Evolutionary conservation across 2,329 filamentous ascomycete species (phyloP).

Genomic region (Aquanectria penicillioides): DNA sequence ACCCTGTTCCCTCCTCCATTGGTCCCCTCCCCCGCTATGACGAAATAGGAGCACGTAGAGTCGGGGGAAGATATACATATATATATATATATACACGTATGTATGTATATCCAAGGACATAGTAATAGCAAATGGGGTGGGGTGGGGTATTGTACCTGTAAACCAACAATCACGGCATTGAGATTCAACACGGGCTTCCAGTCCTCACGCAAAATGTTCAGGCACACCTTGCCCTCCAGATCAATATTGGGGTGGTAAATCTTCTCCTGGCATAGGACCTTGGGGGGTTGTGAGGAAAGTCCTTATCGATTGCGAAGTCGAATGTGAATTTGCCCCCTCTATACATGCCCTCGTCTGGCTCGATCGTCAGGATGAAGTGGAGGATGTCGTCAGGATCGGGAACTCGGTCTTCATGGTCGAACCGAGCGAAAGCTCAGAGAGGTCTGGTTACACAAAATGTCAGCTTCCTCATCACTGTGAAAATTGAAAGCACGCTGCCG

Average conservation of each 20-base stretch:
- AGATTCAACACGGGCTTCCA: slow-evolving; percentile 99
- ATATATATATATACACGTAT: too few species aligned
- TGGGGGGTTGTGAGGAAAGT: slow-evolving; percentile 98
- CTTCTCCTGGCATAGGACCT: slow-evolving; percentile 96
- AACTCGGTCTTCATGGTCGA: slow-evolving; percentile 85
- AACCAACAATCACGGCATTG: slow-evolving; percentile 93
- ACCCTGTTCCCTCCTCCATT: not conserved
- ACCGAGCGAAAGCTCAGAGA: slow-evolving; percentile 82
- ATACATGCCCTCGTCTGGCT: slow-evolving; percentile 89
- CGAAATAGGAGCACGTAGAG: not conserved
- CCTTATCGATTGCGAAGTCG: slow-evolving; percentile 90
- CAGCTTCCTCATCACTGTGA: slow-evolving; percentile 7
- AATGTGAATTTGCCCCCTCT: slow-evolving; percentile 89
- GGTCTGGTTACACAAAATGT: slow-evolving; percentile 62
- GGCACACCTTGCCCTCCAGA: slow-evolving; percentile 94
- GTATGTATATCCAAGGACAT: not conserved
- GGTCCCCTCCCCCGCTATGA: not conserved
- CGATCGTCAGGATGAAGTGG: slow-evolving; percentile 83
- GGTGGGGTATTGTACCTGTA: slow-evolving; percentile 69
- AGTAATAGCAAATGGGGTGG: not conserved
- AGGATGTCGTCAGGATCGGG: slow-evolving; percentile 85
- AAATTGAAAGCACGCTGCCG: not conserved
- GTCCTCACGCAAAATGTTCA: slow-evolving; percentile 97
- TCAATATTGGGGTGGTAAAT: slow-evolving; percentile 99
- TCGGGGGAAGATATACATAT: too few species aligned